These are phyloP conservation scores for Sugiyamaella americana DNA, from an alignment of 805 yeast genomes.

Conservation along the genomic window DNA sequence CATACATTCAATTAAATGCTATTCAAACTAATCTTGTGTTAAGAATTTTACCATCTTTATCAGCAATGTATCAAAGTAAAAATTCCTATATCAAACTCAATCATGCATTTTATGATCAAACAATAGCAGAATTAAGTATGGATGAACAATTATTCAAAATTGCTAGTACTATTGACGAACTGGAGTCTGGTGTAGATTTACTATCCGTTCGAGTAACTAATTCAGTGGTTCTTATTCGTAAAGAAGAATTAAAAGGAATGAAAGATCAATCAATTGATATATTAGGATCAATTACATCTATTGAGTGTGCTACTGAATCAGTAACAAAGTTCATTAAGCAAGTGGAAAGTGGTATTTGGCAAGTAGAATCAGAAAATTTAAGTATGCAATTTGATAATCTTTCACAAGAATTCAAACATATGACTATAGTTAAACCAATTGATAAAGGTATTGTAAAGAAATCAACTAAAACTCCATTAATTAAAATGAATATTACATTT, in stretches of 20 bases:
- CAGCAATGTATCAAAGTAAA: neutral
- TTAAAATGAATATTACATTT: slow-evolving; percentile 1
- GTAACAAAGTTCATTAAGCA: neutral
- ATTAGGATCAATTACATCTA: neutral
- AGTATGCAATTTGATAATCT: neutral
- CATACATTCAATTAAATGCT: neutral
- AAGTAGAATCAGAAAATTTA: neutral
- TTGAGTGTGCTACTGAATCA: neutral
- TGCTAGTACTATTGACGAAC: neutral
- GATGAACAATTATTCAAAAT: neutral
- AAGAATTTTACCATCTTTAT: neutral
- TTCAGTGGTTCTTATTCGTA: neutral
- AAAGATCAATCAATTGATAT: slow-evolving; percentile 1
- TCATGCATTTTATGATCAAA: neutral
- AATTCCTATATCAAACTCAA: neutral
- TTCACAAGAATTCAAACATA: neutral
- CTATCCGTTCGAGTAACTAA: neutral
- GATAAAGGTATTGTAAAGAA: neutral
- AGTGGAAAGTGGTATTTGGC: neutral
- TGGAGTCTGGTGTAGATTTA: neutral
- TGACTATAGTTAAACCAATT: neutral
- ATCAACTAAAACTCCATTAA: neutral
- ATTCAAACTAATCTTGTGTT: neutral
- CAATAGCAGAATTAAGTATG: neutral
- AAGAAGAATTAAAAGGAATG: neutral